Base-by-base conservation (phyloP, 352 stramenopile species). In the Phytophthora palmivora region DNA sequence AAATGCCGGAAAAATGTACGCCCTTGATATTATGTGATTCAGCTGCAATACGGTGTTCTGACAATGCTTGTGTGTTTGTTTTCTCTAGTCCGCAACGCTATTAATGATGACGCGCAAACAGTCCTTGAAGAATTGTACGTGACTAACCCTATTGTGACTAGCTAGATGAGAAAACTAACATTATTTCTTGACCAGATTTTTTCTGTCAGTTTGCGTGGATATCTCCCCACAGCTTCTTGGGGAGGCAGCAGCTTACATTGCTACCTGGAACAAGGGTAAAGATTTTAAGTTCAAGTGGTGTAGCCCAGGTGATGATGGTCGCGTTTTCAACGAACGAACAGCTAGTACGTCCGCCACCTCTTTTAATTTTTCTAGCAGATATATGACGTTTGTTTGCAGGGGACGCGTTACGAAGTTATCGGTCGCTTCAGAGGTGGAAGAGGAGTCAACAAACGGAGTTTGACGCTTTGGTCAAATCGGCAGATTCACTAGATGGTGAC, bases 211-310 rank as follows among this genome's bases (percentile, higher is more conserved):
- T 11, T 94, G 83, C 42, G 58, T 90, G 47, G 71, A 75, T 37
- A 76, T 76, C 9, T 74, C 74, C 12, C 76, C 85, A 7, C 61
- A 76, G 14, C 75, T 89, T 46, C 65, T 94, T 21, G 85, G 83
- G 0, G 85, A 94, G 48, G 80, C 82, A n/a, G 81, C 85, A 47
- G 81, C 76, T 30, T 94, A 88, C 54, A 92, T 94, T 47, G 76
- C 79, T 24, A 91, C 76, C 18, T 80, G 82, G 47, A 86, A 92
- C 64, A 79, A 83, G 32, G 79, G 85, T 44, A 81, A 85, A 34
- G 76, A 88, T n/a, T 94, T 91, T 46, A 87, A 78, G 50, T 92
- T 92, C 41, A 84, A 84, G 26, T 94, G 85, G 85, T 94, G 85
- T 38, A 75, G 62, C 30, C 67, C 82, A 38, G 72, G 73, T 33